A percentile compares a stretch with the other conserved stretches of the same genome.
Conservation (phyloP, 148 eudicot genomes). For the Salicornia ramosissima region DNA sequence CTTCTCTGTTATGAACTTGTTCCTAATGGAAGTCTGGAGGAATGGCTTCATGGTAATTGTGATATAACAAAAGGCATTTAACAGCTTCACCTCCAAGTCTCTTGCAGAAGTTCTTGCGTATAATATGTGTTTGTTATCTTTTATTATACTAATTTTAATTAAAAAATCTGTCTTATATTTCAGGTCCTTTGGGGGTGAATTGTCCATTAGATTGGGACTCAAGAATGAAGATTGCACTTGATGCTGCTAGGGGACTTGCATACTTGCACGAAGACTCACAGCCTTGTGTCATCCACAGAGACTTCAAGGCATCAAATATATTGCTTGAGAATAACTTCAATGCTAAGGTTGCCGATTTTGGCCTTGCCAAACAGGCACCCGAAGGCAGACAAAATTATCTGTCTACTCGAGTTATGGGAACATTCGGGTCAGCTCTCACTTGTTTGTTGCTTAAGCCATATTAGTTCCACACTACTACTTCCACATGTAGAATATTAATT, state of each 20-base stretch:
- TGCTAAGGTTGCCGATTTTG: conserved; percentile 97
- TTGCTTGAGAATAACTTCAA: conserved; percentile 81
- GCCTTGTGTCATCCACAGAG: conserved; percentile 94
- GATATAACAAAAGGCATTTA: conserved; percentile 5
- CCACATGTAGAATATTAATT: neutral
- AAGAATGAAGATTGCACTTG: conserved; percentile 95
- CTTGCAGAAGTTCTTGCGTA: neutral
- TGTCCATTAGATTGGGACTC: conserved; percentile 94
- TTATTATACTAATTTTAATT: neutral
- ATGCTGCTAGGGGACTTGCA: conserved; percentile 97
- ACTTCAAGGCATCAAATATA: conserved; percentile 92
- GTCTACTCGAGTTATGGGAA: conserved; percentile 97
- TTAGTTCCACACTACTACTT: neutral
- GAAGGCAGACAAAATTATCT: conserved; percentile 79
- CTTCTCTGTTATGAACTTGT: conserved; percentile 96
- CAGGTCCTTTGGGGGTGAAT: conserved; percentile 82
- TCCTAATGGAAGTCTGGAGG: conserved; percentile 91
- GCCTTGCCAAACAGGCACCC: conserved; percentile 93
- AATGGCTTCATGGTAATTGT: conserved; percentile 88
- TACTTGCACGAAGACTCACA: conserved; percentile 97
- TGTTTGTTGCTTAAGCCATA: conserved; percentile 1
- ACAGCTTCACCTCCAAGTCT: neutral
- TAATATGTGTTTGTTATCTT: neutral
- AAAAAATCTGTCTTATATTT: neutral
- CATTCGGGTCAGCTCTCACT: conserved; percentile 72